phyloP scores from a whole-genome alignment of 2,329 filamentous ascomycete species.

The Fusarium haematococcum region DNA sequence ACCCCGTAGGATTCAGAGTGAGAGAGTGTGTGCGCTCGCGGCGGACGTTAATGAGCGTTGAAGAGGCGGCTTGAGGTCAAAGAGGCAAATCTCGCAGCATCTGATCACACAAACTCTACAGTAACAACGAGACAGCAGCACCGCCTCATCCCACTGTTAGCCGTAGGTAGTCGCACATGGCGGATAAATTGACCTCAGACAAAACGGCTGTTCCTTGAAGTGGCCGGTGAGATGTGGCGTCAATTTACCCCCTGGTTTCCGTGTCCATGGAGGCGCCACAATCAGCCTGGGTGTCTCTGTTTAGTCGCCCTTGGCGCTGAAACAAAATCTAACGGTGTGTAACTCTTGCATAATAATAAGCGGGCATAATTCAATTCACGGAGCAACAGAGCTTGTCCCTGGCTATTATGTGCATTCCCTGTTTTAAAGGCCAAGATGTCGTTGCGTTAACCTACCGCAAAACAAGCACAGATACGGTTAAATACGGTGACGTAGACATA shows the following conservation, averaged over 20 bases:
- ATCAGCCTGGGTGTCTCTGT: not conserved
- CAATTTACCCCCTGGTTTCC: constrained; percentile 10
- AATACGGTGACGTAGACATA: not conserved
- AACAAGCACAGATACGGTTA: not conserved
- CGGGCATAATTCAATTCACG: not conserved
- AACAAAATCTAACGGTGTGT: not conserved
- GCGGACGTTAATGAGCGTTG: constrained; percentile 2
- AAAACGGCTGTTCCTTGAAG: constrained; percentile 9
- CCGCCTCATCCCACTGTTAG: constrained; percentile 1
- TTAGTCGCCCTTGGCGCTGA: not conserved
- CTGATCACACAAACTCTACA: constrained; percentile 1
- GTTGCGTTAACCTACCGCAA: not conserved
- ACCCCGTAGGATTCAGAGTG: not conserved
- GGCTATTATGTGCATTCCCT: not conserved
- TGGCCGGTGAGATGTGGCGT: constrained; percentile 27
- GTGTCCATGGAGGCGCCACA: constrained; percentile 18
- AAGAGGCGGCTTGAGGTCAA: constrained; percentile 11
- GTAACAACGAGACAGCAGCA: not conserved
- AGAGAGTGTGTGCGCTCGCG: constrained; percentile 2
- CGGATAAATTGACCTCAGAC: not conserved
- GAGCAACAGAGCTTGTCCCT: not conserved
- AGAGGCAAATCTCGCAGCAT: constrained; percentile 25
- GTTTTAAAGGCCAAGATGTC: not conserved
- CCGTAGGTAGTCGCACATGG: constrained; percentile 6
- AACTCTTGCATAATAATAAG: not conserved